phyloP scores from a whole-genome alignment of 495 filamentous ascomycete species.

The Apiosordaria backusii region DNA sequence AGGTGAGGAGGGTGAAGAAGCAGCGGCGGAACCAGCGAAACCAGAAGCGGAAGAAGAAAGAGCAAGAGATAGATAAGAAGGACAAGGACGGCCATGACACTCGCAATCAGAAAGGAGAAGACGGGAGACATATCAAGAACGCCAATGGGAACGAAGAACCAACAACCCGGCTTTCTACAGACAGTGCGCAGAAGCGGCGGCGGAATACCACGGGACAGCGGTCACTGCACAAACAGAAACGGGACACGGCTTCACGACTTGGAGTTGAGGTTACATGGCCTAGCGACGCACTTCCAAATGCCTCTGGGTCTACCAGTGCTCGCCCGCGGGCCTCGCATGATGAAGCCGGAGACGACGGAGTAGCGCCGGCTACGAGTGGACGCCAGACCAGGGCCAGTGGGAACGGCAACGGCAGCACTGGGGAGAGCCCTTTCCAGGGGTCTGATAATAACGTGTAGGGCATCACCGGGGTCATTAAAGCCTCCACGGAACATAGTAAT shows the following conservation, averaged over 20 bases:
- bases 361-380: background rate
- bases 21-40: background rate
- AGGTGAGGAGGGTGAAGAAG: slow-evolving; percentile 12
- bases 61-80: background rate
- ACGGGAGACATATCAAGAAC: background rate
- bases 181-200: too few relatives aligned
- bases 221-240: background rate
- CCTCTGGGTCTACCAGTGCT: background rate
- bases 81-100: background rate
- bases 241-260: background rate
- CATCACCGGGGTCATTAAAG: too few relatives aligned
- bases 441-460: background rate
- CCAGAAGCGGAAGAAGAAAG: background rate
- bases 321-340: background rate
- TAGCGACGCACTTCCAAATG: background rate
- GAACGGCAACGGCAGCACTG: background rate
- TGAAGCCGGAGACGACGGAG: background rate
- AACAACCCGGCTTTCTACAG: background rate
- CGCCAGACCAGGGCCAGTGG: background rate
- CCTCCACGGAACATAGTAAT: too few relatives aligned
- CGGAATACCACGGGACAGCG: background rate
- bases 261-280: background rate
- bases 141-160: background rate
- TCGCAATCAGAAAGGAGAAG: background rate
- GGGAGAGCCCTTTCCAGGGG: background rate